A percentile compares a stretch with the other conserved stretches of the same genome.
Evolutionary conservation across 768 basidiomycete genomes (phyloP).

Genomic region (Cyclocybe cylindracea): DNA sequence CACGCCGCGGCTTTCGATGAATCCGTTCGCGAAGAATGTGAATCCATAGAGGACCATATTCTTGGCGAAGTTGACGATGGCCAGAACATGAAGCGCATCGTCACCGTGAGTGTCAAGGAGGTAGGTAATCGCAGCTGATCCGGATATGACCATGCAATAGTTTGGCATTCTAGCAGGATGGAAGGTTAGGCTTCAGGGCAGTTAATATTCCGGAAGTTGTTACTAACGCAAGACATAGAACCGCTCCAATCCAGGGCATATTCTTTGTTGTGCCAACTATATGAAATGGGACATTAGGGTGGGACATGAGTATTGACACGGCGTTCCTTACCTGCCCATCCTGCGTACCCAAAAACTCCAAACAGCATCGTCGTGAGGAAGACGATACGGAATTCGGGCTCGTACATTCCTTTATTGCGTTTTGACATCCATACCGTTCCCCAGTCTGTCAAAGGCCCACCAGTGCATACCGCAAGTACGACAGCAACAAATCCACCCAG

Average conservation of each 20-base stretch:
- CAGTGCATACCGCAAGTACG: slow-evolving; percentile 35
- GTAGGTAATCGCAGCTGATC: slow-evolving; percentile 43
- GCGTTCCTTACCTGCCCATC: slow-evolving; percentile 37
- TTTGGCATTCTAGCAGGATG: slow-evolving; percentile 35
- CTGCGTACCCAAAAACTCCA: slow-evolving; percentile 45
- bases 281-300: neutral
- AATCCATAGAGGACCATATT: slow-evolving; percentile 47
- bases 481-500: slow-evolving; percentile 44
- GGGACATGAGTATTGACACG: neutral
- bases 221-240: slow-evolving; percentile 35
- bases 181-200: neutral
- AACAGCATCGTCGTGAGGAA: slow-evolving; percentile 43
- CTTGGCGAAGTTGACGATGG: slow-evolving; percentile 43
- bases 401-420: slow-evolving; percentile 45
- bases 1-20: slow-evolving; percentile 37
- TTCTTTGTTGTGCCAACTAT: slow-evolving; percentile 37
- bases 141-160: slow-evolving; percentile 44
- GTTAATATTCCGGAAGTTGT: neutral
- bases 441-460: slow-evolving; percentile 43
- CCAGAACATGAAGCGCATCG: slow-evolving; percentile 41
- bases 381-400: slow-evolving; percentile 45
- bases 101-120: slow-evolving; percentile 45
- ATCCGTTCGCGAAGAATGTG: slow-evolving; percentile 45
- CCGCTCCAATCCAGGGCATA: slow-evolving; percentile 48
- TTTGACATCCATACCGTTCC: slow-evolving; percentile 43